phyloP scores from a whole-genome alignment of 176 grass and related monocot species.

The Ensete glaucum region DNA sequence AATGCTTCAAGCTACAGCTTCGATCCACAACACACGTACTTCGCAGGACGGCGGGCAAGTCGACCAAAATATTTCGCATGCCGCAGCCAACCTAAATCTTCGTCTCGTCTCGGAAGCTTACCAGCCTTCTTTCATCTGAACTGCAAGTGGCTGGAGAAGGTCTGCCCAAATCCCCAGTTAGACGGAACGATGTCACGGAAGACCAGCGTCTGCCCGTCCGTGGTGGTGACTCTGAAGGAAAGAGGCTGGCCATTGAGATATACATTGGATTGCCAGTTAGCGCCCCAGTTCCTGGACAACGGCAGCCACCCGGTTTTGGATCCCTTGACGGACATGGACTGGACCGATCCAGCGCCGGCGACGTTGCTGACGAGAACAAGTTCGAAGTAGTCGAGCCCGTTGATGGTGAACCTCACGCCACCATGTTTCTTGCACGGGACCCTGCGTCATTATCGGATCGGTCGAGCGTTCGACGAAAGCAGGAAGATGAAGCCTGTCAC shows the following conservation, averaged over 20 bases:
- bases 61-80: constrained; percentile 12
- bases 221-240: constrained; percentile 12
- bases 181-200: constrained; percentile 16
- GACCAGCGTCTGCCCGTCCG: constrained; percentile 15
- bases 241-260: constrained; percentile 18
- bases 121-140: constrained; percentile 2
- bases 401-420: constrained; percentile 20
- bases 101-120: background rate
- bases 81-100: constrained; percentile 12
- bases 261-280: constrained; percentile 22
- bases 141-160: constrained; percentile 23
- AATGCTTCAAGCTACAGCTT: background rate
- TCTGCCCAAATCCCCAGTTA: constrained; percentile 23
- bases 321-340: constrained; percentile 17
- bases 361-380: constrained; percentile 19
- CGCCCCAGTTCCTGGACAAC: constrained; percentile 25
- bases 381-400: constrained; percentile 25
- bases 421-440: constrained; percentile 25
- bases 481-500: background rate
- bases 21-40: background rate
- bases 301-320: constrained; percentile 17
- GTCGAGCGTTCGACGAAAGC: background rate
- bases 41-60: constrained; percentile 14
- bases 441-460: background rate
- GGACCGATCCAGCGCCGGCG: constrained; percentile 11